These are phyloP conservation scores for Corchorus capsularis DNA, from an alignment of 345 rosid species.

Conservation along the genomic window DNA sequence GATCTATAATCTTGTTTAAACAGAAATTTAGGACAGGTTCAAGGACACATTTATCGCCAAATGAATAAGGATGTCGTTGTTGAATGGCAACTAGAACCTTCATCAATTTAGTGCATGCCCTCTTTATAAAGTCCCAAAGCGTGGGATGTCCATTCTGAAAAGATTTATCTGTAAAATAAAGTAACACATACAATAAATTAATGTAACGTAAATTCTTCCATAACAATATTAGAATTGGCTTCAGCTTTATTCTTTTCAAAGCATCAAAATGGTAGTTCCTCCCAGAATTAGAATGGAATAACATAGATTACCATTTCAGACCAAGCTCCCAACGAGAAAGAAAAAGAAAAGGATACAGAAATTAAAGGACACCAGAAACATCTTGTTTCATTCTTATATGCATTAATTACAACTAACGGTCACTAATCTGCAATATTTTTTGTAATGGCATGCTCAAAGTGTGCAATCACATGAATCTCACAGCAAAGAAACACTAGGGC, in stretches of 20 bases:
- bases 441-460: background rate
- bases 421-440: background rate
- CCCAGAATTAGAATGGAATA: conserved; percentile 2
- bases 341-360: background rate
- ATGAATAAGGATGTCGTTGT: conserved; percentile 90
- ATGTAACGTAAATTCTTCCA: background rate
- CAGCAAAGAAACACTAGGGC: conserved; percentile 11
- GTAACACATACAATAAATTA: conserved; percentile 15
- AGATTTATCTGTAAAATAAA: conserved; percentile 61
- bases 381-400: background rate
- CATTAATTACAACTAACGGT: background rate
- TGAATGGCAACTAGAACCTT: conserved; percentile 85
- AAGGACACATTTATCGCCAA: conserved; percentile 90
- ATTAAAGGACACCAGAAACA: conserved; percentile 9
- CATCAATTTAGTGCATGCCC: conserved; percentile 89
- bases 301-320: background rate
- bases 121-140: conserved; percentile 76
- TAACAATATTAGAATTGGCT: background rate
- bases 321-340: background rate
- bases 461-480: background rate
- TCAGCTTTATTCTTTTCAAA: background rate
- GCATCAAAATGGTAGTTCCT: background rate
- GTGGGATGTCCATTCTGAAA: conserved; percentile 66
- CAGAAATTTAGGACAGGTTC: conserved; percentile 84
- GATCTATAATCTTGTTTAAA: conserved; percentile 80